Conservation (phyloP, 1,139 yeast genomes). For the Candida neerlandica region DNA sequence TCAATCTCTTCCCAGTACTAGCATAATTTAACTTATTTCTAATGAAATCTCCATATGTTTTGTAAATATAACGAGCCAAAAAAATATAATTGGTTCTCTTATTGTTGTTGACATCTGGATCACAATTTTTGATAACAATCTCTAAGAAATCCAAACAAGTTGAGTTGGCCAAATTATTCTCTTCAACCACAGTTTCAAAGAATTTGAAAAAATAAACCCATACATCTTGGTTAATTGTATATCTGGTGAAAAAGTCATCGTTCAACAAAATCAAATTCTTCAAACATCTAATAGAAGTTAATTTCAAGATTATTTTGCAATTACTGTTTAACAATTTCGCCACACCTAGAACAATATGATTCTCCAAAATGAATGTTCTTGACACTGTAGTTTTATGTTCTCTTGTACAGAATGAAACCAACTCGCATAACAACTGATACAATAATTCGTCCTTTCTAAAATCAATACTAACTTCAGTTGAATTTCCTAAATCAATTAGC, state of each 20-base stretch:
- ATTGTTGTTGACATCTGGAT: constrained; percentile 21
- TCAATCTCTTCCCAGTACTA: constrained; percentile 34
- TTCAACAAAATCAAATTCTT: constrained; percentile 60
- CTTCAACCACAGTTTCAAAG: constrained; percentile 50
- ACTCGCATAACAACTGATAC: constrained; percentile 67
- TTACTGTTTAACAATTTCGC: constrained; percentile 43
- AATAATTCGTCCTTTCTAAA: constrained; percentile 39
- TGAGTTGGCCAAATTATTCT: constrained; percentile 71
- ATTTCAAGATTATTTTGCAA: constrained; percentile 52
- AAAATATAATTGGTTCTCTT: constrained; percentile 44
- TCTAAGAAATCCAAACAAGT: constrained; percentile 74
- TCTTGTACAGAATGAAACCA: constrained; percentile 64
- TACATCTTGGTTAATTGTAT: constrained; percentile 58
- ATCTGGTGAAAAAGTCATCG: constrained; percentile 60
- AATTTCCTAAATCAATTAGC: constrained; percentile 23
- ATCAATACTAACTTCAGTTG: constrained; percentile 12
- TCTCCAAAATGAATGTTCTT: constrained; percentile 61
- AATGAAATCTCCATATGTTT: constrained; percentile 31
- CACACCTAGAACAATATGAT: constrained; percentile 56
- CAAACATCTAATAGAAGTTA: constrained; percentile 67
- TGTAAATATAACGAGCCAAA: constrained; percentile 53
- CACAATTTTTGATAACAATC: constrained; percentile 41
- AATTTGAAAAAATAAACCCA: constrained; percentile 53
- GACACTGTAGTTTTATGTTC: constrained; percentile 62
- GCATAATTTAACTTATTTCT: constrained; percentile 27